These are phyloP conservation scores for Dactylellina cionopaga DNA, from an alignment of 2,329 filamentous ascomycete species.

Conservation along the genomic window DNA sequence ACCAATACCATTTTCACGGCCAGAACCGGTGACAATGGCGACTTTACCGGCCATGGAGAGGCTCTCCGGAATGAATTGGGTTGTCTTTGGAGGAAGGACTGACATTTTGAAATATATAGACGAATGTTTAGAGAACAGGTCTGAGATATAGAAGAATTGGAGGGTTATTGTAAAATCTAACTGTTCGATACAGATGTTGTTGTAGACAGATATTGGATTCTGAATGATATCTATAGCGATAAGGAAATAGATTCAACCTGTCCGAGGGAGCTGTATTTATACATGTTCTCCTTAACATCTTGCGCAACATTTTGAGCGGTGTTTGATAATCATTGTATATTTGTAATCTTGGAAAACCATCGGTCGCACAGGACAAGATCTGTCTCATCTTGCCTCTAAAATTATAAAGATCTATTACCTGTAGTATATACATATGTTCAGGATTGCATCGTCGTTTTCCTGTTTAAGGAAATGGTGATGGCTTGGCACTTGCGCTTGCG, in stretches of 20 bases:
- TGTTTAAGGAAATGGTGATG: slow-evolving; percentile 15
- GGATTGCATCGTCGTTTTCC: slow-evolving; percentile 7
- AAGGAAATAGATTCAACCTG: slow-evolving; percentile 8
- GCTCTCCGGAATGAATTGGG: slow-evolving; percentile 56
- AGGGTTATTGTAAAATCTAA: neutral
- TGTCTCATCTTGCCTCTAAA: neutral
- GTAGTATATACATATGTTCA: neutral
- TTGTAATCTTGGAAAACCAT: slow-evolving; percentile 12
- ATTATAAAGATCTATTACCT: neutral
- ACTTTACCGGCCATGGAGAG: slow-evolving; percentile 62
- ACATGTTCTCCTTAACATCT: slow-evolving; percentile 1
- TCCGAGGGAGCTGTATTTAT: slow-evolving; percentile 14
- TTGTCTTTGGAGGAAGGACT: too few relatives aligned
- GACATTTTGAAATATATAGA: slow-evolving; percentile 9
- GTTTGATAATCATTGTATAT: neutral
- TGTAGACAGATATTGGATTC: slow-evolving; percentile 2
- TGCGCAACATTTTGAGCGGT: neutral
- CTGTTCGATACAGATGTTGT: neutral
- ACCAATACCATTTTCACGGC: slow-evolving; percentile 63
- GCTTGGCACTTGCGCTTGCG: slow-evolving; percentile 1
- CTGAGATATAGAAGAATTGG: neutral
- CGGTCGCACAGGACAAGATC: neutral
- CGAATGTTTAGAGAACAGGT: neutral
- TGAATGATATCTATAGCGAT: slow-evolving; percentile 3
- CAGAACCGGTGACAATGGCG: slow-evolving; percentile 64